A percentile compares a stretch with the other conserved stretches of the same genome.
phyloP scores from a whole-genome alignment of 2,329 filamentous ascomycete genomes.

The Trichophyton benhamiae region DNA sequence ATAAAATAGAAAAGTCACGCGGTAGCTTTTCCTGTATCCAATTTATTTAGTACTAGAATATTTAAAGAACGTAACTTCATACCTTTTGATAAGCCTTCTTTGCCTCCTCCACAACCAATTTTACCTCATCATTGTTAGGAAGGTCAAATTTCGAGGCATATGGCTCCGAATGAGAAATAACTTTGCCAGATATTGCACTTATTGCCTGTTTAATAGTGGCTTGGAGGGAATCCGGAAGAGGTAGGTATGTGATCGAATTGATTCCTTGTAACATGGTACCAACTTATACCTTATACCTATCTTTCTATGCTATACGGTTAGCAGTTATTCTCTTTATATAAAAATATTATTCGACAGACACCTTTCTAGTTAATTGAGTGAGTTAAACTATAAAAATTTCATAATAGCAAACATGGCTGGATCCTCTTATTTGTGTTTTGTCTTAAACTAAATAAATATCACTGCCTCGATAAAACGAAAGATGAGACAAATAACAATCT shows the following conservation, averaged over 20 bases:
- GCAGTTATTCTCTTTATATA: not conserved
- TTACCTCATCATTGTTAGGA: slow-evolving; percentile 5
- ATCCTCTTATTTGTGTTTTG: not conserved
- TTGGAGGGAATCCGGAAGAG: slow-evolving; percentile 4
- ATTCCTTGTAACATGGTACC: not conserved
- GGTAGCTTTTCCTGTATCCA: not conserved
- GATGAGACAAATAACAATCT: too few species aligned
- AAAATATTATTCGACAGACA: not conserved
- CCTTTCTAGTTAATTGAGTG: not conserved
- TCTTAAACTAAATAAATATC: not conserved
- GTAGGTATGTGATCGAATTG: slow-evolving; percentile 7
- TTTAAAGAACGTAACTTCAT: not conserved
- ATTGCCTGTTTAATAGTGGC: slow-evolving; percentile 5
- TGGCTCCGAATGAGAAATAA: slow-evolving; percentile 3
- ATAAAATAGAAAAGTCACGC: slow-evolving; percentile 5
- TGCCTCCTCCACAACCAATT: slow-evolving; percentile 5
- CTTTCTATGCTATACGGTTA: not conserved
- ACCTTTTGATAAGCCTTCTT: slow-evolving; percentile 8
- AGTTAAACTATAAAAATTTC: not conserved
- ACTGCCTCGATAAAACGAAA: too few species aligned
- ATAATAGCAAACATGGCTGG: not conserved
- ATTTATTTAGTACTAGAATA: slow-evolving; percentile 4
- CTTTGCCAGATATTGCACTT: slow-evolving; percentile 3
- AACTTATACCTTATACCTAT: not conserved
- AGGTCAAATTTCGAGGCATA: slow-evolving; percentile 6